Base-by-base conservation (phyloP, 2,329 filamentous ascomycete species). In the Rugonectria rugulosa region DNA sequence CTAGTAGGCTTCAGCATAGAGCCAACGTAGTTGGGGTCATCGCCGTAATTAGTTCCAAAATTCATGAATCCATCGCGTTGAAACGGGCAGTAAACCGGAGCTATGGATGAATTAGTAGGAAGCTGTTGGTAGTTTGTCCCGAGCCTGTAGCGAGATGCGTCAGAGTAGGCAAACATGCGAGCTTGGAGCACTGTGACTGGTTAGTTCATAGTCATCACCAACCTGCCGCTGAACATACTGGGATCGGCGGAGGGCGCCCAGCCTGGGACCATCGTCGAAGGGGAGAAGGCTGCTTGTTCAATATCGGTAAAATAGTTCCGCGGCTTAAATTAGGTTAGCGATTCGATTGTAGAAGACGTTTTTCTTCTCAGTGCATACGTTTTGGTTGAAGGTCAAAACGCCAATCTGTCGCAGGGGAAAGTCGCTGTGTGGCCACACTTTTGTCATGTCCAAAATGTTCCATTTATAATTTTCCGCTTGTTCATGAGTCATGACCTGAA, bases 361-460 rank as follows among this genome's bases (percentile, higher is more conserved):
- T n/a, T n/a, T n/a, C n/a, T n/a, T n/a, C n/a, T n/a, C n/a, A n/a
- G n/a, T n/a, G n/a, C n/a, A n/a, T 21, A 49, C 45, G 27, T 65
- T 64, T 45, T 72, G 71, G 62, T 83, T 80, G 10, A 86, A 68
- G 0, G 75, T 79, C 61, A 86, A 69, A 38, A 75, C 74, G 14
- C 83, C 83, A 29, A 86, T 73, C 9, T 72, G 70, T 2, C 73
- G 69, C 41, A 83, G 63, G 0, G 82, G 81, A 56, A 77, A 82
- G 20, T 82, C 73, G 23, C 72, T 68, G 32, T 81, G 75, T 0
- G 81, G 78, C 81, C 81, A 84, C 24, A 79, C 75, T 55, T 84
- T 81, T 9, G 83, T 86, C 29, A 80, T 74, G 61, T 87, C 84
- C 61, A 87, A 84, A 40, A 85, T 75, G 51, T 82, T 78, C 56